These are phyloP conservation scores for Nitzschia sp. DNA, from an alignment of 108 stramenopile species.

Conservation along the genomic window DNA sequence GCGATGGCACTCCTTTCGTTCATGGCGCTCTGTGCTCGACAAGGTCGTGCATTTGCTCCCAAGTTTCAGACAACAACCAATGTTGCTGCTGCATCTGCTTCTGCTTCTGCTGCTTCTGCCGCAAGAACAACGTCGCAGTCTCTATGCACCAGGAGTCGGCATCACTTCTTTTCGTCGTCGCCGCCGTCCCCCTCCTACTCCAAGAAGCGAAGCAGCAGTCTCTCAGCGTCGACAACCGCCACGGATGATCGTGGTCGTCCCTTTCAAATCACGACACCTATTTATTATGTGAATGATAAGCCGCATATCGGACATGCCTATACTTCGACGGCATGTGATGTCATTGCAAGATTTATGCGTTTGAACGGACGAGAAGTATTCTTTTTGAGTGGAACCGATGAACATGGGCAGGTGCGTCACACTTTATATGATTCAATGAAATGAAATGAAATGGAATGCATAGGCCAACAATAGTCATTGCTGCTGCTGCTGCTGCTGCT, in stretches of 20 bases:
- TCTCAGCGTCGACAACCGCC: not conserved
- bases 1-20: not conserved
- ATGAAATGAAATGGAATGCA: not conserved
- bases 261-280: constrained; percentile 97
- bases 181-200: not conserved
- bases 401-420: constrained; percentile 88
- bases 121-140: not conserved
- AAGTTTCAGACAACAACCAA: not conserved
- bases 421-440: not conserved
- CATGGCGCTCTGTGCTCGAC: not conserved
- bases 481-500: not conserved
- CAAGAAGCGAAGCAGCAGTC: not conserved
- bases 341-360: constrained; percentile 95
- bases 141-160: not conserved
- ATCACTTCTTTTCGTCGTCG: not conserved
- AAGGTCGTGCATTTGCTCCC: constrained; percentile 6
- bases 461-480: too few species aligned
- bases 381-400: constrained; percentile 96
- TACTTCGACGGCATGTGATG: constrained; percentile 94
- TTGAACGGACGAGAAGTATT: constrained; percentile 86
- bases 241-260: constrained; percentile 38
- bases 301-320: constrained; percentile 99
- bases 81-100: not conserved
- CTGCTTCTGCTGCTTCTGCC: not conserved
- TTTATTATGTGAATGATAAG: constrained; percentile 98